A percentile compares a stretch with the other conserved stretches of the same genome.
Evolutionary conservation across 495 filamentous ascomycete species (phyloP).

Genomic region (Podospora fimiseda): DNA sequence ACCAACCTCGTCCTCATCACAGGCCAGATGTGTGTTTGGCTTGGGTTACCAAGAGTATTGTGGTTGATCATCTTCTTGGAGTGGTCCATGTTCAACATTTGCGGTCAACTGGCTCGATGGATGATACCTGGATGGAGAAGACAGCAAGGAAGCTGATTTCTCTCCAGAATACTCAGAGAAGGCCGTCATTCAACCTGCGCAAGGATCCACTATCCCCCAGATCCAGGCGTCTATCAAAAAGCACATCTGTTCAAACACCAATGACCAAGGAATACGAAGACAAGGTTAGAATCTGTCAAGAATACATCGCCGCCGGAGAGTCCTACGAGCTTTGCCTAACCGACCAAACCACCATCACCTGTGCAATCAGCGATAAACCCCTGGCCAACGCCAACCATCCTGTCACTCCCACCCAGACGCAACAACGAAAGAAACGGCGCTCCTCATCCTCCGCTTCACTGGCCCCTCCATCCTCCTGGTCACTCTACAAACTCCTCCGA

Average conservation of each 20-base stretch:
- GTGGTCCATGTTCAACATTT: slow-evolving; percentile 62
- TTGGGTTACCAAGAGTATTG: slow-evolving; percentile 72
- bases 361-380: slow-evolving; percentile 45
- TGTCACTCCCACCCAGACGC: slow-evolving; percentile 23
- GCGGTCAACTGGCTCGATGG: slow-evolving; percentile 26
- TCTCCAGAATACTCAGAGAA: slow-evolving; percentile 10
- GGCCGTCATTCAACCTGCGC: slow-evolving; percentile 1
- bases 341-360: slow-evolving; percentile 58
- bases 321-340: slow-evolving; percentile 95
- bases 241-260: slow-evolving; percentile 35
- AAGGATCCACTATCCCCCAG: not conserved
- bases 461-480: slow-evolving; percentile 46
- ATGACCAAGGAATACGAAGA: slow-evolving; percentile 51
- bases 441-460: slow-evolving; percentile 1
- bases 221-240: slow-evolving; percentile 16
- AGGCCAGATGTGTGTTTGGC: slow-evolving; percentile 68
- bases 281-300: slow-evolving; percentile 64
- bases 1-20: slow-evolving; percentile 29
- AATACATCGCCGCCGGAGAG: slow-evolving; percentile 65
- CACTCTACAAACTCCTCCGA: slow-evolving; percentile 64
- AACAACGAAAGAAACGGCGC: slow-evolving; percentile 6
- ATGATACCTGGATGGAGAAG: slow-evolving; percentile 29
- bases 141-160: slow-evolving; percentile 26
- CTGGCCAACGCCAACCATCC: slow-evolving; percentile 12
- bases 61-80: slow-evolving; percentile 64